Percentiles rank a stretch among this genome's conserved stretches.
phyloP scores from a whole-genome alignment of 2,329 filamentous ascomycete species.

The Pseudogymnoascus sp. region DNA sequence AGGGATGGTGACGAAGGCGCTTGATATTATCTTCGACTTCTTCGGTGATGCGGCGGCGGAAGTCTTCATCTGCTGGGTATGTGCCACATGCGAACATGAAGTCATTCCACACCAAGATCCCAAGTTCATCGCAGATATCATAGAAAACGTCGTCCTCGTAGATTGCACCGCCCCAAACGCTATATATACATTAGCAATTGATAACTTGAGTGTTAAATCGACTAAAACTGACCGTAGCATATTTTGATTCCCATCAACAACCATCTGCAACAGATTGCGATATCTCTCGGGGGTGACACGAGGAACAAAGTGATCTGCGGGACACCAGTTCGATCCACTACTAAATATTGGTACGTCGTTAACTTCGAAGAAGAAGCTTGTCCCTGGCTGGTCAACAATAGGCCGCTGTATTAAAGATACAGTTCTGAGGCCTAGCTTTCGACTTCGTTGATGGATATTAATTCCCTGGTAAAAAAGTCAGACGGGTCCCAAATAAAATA shows the following conservation, averaged over 20 bases:
- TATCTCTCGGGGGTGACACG: conserved; percentile 17
- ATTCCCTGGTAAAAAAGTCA: neutral
- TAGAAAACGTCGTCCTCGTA: conserved; percentile 62
- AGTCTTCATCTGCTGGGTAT: conserved; percentile 46
- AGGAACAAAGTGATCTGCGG: conserved; percentile 50
- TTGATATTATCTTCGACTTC: conserved; percentile 60
- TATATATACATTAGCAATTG: conserved; percentile 32
- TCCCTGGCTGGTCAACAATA: conserved; percentile 55
- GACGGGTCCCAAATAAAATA: neutral
- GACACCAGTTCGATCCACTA: conserved; percentile 74
- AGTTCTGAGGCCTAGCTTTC: conserved; percentile 61
- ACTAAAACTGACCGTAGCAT: neutral
- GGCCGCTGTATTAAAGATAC: conserved; percentile 49
- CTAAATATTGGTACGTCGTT: conserved; percentile 69
- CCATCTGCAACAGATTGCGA: conserved; percentile 61
- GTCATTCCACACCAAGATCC: conserved; percentile 62
- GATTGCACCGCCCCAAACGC: conserved; percentile 64
- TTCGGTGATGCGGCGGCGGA: conserved; percentile 49
- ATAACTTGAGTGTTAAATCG: neutral
- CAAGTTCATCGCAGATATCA: conserved; percentile 59
- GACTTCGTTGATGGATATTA: conserved; percentile 33
- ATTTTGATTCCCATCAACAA: conserved; percentile 45
- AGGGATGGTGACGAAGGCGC: conserved; percentile 72
- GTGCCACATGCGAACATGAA: conserved; percentile 54
- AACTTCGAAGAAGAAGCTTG: conserved; percentile 67